These are phyloP conservation scores for Trichoderma arundinaceum DNA, from an alignment of 2,329 filamentous ascomycete species.

Conservation along the genomic window DNA sequence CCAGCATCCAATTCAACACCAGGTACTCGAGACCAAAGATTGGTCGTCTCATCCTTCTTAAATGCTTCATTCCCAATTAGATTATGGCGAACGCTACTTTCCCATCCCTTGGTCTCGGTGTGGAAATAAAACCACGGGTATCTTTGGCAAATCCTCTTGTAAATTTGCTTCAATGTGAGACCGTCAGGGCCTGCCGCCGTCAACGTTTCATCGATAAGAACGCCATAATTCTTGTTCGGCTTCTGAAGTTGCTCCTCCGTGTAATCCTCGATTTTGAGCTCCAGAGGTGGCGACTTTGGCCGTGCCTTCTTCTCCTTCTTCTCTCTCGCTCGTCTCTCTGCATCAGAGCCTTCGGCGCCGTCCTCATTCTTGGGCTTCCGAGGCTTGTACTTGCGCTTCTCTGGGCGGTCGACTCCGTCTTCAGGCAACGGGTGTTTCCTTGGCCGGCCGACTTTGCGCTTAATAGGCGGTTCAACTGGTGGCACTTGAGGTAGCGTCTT, in stretches of 20 bases:
- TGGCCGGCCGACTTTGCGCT: slow-evolving; percentile 69
- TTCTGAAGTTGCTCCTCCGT: slow-evolving; percentile 64
- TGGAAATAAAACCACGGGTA: slow-evolving; percentile 66
- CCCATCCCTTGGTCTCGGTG: slow-evolving; percentile 68
- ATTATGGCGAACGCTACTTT: slow-evolving; percentile 68
- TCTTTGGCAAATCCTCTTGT: slow-evolving; percentile 63
- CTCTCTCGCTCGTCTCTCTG: slow-evolving; percentile 60
- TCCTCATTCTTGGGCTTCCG: slow-evolving; percentile 61
- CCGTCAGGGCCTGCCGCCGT: slow-evolving; percentile 60
- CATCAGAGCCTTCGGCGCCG: slow-evolving; percentile 61
- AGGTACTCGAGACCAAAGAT: slow-evolving; percentile 62
- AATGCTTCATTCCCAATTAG: slow-evolving; percentile 67
- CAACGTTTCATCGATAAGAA: slow-evolving; percentile 65
- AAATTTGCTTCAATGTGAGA: slow-evolving; percentile 65
- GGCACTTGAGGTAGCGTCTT: slow-evolving; percentile 57
- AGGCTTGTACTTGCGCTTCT: slow-evolving; percentile 71
- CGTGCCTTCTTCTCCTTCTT: slow-evolving; percentile 65
- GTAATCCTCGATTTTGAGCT: slow-evolving; percentile 61
- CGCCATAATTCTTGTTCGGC: slow-evolving; percentile 66
- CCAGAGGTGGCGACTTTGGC: slow-evolving; percentile 65
- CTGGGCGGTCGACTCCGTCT: slow-evolving; percentile 57
- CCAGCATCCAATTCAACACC: slow-evolving; percentile 65
- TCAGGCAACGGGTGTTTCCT: slow-evolving; percentile 68
- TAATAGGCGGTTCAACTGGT: slow-evolving; percentile 58
- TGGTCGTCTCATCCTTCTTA: slow-evolving; percentile 61